Conservation (phyloP, 352 stramenopile genomes). For the Elongisporangium undulatum region DNA sequence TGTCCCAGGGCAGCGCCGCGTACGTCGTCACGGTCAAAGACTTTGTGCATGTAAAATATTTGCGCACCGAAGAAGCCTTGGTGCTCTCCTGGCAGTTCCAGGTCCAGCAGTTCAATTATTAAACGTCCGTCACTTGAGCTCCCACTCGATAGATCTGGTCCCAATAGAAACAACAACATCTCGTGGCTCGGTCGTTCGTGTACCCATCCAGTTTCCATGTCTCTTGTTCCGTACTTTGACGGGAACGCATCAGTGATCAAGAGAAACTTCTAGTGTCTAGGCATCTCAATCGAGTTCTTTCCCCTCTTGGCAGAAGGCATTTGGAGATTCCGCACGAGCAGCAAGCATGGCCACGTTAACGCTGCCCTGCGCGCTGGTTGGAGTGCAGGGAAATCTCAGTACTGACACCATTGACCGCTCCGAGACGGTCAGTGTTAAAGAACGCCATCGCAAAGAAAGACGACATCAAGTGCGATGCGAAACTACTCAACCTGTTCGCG, state of each 20-base stretch:
- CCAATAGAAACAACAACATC: not conserved
- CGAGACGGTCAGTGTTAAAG: not conserved
- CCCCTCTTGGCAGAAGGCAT: no score
- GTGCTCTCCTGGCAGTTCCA: conserved; percentile 45
- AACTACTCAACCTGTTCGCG: not conserved
- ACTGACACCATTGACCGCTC: not conserved
- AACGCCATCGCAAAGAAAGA: not conserved
- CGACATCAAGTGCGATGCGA: not conserved
- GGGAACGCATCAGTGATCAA: no score
- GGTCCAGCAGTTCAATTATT: conserved; percentile 26
- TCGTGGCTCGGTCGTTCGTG: not conserved
- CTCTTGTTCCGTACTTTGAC: not conserved
- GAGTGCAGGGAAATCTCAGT: not conserved
- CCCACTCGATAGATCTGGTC: not conserved
- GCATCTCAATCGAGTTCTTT: no score
- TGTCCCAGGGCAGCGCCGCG: conserved; percentile 34
- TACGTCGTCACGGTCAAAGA: conserved; percentile 44
- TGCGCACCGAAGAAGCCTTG: conserved; percentile 38
- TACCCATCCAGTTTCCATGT: no score
- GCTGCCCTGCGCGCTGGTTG: not conserved
- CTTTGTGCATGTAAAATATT: conserved; percentile 40
- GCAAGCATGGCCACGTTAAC: not conserved
- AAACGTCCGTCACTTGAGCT: conserved; percentile 3
- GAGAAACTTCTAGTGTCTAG: no score
- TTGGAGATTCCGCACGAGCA: not conserved